phyloP scores from a whole-genome alignment of 352 stramenopile genomes.

The Blastocystis hominis region DNA sequence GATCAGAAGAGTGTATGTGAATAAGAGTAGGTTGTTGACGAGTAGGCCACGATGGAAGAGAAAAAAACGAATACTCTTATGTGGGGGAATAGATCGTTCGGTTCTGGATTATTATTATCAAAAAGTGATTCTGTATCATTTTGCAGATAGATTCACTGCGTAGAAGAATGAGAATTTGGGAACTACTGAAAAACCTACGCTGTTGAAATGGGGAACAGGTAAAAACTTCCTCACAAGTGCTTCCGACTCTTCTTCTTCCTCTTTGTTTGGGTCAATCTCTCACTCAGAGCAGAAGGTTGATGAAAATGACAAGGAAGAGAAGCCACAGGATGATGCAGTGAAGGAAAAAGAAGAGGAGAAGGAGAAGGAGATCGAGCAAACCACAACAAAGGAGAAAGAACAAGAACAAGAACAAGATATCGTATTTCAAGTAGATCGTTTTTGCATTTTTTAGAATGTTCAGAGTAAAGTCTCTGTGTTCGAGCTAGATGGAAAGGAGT shows the following conservation, averaged over 20 bases:
- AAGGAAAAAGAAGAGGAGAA: too few species aligned
- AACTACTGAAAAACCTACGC: neutral
- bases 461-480: neutral
- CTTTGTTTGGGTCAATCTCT: neutral
- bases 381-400: neutral
- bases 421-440: neutral
- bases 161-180: neutral
- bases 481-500: slow-evolving; percentile 17
- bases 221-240: neutral
- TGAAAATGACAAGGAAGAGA: neutral
- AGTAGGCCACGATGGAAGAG: neutral
- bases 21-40: neutral
- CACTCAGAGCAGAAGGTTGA: neutral
- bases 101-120: neutral
- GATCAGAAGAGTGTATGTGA: neutral
- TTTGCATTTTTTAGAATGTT: neutral
- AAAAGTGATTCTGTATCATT: neutral
- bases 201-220: slow-evolving; percentile 32
- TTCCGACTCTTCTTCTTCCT: neutral
- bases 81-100: neutral
- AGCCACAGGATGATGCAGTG: neutral
- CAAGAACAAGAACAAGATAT: neutral
- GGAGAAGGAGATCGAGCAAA: neutral
- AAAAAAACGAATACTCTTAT: neutral
- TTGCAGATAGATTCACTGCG: neutral